These are phyloP conservation scores for Abortiporus biennis DNA, from an alignment of 1,284 basidiomycete species.

Conservation along the genomic window DNA sequence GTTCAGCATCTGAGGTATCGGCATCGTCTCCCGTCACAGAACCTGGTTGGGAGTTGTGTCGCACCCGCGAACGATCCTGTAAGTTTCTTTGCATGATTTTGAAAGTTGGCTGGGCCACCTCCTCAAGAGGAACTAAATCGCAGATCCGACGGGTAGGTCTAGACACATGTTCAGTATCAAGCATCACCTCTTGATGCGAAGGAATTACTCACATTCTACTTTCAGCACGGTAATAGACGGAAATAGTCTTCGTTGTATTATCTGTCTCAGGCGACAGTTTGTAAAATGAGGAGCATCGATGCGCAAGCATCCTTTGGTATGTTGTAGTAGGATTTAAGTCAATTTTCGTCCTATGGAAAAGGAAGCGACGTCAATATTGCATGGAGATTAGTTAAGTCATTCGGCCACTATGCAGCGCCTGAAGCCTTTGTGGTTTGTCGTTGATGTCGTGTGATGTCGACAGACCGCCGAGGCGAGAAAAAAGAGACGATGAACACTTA, in stretches of 20 bases:
- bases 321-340: conserved; percentile 63
- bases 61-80: conserved; percentile 37
- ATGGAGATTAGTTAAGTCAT: too few relatives aligned
- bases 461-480: conserved; percentile 7
- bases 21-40: conserved; percentile 67
- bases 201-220: conserved; percentile 62
- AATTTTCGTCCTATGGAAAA: conserved; percentile 43
- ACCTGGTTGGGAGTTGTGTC: conserved; percentile 49
- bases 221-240: conserved; percentile 48
- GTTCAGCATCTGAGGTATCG: conserved; percentile 70
- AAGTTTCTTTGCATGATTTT: conserved; percentile 74
- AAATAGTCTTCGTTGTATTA: conserved; percentile 53
- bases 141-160: conserved; percentile 63
- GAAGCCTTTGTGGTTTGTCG: too few relatives aligned
- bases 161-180: conserved; percentile 10
- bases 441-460: conserved; percentile 9
- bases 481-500: conserved; percentile 30
- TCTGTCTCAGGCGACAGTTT: conserved; percentile 64
- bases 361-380: conserved; percentile 15
- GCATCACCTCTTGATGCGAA: neutral
- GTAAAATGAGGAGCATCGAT: conserved; percentile 78
- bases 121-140: conserved; percentile 75
- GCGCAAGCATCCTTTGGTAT: conserved; percentile 77
- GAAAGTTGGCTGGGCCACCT: conserved; percentile 61
- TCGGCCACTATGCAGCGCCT: too few relatives aligned